A percentile compares a stretch with the other conserved stretches of the same genome.
These are phyloP conservation scores for Apiospora hydei DNA, from an alignment of 2,329 filamentous ascomycete species.

Conservation along the genomic window DNA sequence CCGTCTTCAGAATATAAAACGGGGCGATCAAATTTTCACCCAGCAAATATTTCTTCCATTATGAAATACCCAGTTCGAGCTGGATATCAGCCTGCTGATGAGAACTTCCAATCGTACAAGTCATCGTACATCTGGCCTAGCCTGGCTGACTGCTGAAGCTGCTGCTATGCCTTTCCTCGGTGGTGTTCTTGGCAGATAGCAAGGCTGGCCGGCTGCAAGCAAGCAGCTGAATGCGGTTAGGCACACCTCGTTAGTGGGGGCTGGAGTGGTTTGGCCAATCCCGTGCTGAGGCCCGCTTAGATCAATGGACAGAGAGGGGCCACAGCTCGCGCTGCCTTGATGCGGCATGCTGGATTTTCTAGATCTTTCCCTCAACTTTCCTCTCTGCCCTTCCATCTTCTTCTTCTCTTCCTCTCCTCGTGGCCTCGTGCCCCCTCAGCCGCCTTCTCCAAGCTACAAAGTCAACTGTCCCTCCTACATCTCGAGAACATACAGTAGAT, in stretches of 20 bases:
- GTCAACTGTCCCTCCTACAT: not conserved
- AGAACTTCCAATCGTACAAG: not conserved
- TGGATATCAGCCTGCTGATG: not conserved
- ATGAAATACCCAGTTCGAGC: not conserved
- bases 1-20: not conserved
- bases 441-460: slow-evolving; percentile 7
- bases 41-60: not conserved
- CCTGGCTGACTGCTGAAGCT: not conserved
- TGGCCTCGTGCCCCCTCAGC: slow-evolving; percentile 34
- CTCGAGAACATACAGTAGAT: not conserved
- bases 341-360: slow-evolving; percentile 36
- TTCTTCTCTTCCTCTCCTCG: slow-evolving; percentile 31
- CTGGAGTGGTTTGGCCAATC: not conserved
- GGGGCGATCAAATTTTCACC: not conserved
- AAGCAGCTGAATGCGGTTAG: slow-evolving; percentile 20
- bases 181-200: not conserved
- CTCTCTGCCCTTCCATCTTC: slow-evolving; percentile 30
- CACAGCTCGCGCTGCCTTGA: slow-evolving; percentile 17
- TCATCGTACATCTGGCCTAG: not conserved
- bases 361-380: slow-evolving; percentile 41
- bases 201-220: not conserved
- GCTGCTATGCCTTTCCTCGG: not conserved
- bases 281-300: not conserved
- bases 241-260: not conserved
- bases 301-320: not conserved